Conservation (phyloP, 768 basidiomycete species). For the Clitopilus hobsonii region DNA sequence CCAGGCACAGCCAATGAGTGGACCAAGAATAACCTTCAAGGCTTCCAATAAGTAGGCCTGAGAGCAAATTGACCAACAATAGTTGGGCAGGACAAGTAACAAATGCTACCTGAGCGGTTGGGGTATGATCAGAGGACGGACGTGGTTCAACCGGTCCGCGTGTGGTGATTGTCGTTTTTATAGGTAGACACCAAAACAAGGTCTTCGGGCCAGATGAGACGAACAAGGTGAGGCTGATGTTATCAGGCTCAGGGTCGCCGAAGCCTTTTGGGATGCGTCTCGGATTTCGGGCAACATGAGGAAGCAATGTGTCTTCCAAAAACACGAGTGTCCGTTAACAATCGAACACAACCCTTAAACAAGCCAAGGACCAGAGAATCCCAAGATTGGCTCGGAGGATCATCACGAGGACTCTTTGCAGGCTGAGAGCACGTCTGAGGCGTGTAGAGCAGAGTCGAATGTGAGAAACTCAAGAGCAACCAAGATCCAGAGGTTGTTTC, state of each 20-base stretch:
- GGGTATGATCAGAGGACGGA: neutral
- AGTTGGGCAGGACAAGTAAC: neutral
- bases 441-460: neutral
- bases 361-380: neutral
- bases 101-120: neutral
- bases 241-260: neutral
- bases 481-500: neutral
- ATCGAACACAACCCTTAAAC: neutral
- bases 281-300: neutral
- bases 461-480: neutral
- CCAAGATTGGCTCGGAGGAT: neutral
- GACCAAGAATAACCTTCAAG: neutral
- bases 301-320: neutral
- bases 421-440: neutral
- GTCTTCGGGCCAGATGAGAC: neutral
- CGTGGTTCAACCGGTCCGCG: neutral
- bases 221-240: neutral
- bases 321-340: neutral
- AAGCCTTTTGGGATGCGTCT: neutral
- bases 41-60: neutral
- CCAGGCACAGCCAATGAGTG: conserved; percentile 19
- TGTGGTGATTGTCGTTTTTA: neutral
- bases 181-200: neutral
- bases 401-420: neutral
- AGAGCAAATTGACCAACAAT: neutral